phyloP scores from a whole-genome alignment of 768 basidiomycete species.

The Termitomyces sp. region DNA sequence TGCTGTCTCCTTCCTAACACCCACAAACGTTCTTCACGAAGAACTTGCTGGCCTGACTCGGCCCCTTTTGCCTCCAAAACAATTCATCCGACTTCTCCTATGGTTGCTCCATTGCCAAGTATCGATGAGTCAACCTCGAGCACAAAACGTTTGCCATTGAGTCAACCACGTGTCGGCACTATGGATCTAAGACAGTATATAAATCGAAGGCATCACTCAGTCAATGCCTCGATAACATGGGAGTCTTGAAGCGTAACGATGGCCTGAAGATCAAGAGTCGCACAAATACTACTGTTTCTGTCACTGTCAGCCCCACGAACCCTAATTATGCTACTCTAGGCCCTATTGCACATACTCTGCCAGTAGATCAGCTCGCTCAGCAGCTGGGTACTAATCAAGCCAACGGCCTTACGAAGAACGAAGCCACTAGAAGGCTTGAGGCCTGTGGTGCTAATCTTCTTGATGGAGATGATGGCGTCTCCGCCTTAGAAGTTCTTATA shows the following conservation, averaged over 20 bases:
- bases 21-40: not conserved
- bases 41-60: not conserved
- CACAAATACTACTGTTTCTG: constrained; percentile 30
- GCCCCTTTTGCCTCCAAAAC: no score
- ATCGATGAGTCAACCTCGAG: not conserved
- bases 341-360: constrained; percentile 30
- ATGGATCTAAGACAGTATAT: constrained; percentile 11
- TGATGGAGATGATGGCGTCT: constrained; percentile 31
- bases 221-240: constrained; percentile 7
- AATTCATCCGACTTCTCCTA: not conserved
- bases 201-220: not conserved
- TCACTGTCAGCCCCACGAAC: constrained; percentile 29
- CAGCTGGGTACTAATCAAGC: constrained; percentile 29
- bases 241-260: constrained; percentile 12
- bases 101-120: not conserved
- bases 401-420: constrained; percentile 35
- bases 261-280: constrained; percentile 25
- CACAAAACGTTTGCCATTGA: not conserved
- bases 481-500: constrained; percentile 30
- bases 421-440: constrained; percentile 30
- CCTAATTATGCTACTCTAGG: constrained; percentile 28
- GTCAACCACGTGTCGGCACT: not conserved
- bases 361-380: constrained; percentile 26
- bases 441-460: constrained; percentile 32
- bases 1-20: no score